Evolutionary conservation across 2,329 filamentous ascomycete genomes (phyloP).

Genomic region (Xylaria sp.): DNA sequence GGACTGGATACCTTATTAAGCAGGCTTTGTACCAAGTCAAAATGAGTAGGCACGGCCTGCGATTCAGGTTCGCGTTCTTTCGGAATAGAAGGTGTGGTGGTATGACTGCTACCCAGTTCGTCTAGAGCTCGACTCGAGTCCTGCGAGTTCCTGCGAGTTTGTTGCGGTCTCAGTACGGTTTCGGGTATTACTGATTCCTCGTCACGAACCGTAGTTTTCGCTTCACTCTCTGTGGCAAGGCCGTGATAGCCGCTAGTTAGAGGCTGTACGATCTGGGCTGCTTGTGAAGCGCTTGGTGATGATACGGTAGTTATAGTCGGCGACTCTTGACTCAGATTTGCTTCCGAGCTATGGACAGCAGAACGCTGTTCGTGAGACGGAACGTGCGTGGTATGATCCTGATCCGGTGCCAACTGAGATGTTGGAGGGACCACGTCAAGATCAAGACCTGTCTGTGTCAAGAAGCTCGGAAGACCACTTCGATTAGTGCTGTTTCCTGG

Average conservation of each 20-base stretch:
- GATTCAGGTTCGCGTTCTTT: slow-evolving; percentile 9
- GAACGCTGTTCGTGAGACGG: slow-evolving; percentile 7
- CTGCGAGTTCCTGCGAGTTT: slow-evolving; percentile 17
- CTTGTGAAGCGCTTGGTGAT: slow-evolving; percentile 29
- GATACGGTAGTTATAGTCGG: slow-evolving; percentile 2
- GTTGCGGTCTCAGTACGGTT: slow-evolving; percentile 8
- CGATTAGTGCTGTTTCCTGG: slow-evolving; percentile 3
- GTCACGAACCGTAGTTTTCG: slow-evolving; percentile 28
- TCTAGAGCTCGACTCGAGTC: slow-evolving; percentile 31
- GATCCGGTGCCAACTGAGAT: neutral
- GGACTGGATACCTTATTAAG: neutral
- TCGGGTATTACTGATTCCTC: slow-evolving; percentile 25
- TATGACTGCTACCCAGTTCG: slow-evolving; percentile 33
- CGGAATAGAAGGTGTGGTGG: slow-evolving; percentile 26
- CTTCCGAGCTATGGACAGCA: slow-evolving; percentile 7
- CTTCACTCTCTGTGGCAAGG: slow-evolving; percentile 24
- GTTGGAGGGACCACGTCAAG: slow-evolving; percentile 5
- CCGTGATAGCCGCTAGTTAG: slow-evolving; percentile 25
- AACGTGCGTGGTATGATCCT: neutral
- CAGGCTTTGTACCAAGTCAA: slow-evolving; percentile 6
- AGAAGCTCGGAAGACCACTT: slow-evolving; percentile 1
- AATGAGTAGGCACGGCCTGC: neutral
- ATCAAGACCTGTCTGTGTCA: slow-evolving; percentile 12
- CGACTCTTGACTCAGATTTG: slow-evolving; percentile 16
- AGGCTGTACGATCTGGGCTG: slow-evolving; percentile 34